A percentile compares a stretch with the other conserved stretches of the same genome.
These are phyloP conservation scores for Eucalyptus guilfoylei DNA, from an alignment of 345 rosid species.

Conservation along the genomic window DNA sequence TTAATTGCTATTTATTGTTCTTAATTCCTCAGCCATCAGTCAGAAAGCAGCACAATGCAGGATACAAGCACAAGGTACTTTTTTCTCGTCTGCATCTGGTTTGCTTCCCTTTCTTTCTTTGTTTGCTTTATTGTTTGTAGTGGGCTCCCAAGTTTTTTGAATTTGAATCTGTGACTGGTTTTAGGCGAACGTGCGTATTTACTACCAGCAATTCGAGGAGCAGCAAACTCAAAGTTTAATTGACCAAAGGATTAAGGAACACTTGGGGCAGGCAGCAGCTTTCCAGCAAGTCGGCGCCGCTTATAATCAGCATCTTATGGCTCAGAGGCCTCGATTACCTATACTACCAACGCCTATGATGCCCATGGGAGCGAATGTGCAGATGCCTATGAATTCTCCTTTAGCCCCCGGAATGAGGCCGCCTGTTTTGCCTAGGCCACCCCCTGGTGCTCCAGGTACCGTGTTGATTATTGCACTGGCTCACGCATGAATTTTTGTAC, in stretches of 20 bases:
- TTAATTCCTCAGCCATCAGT: slow-evolving; percentile 76
- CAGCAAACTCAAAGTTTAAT: slow-evolving; percentile 94
- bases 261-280: slow-evolving; percentile 83
- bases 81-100: neutral
- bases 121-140: neutral
- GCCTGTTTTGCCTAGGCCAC: slow-evolving; percentile 78
- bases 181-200: slow-evolving; percentile 84
- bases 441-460: slow-evolving; percentile 44
- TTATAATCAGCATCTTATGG: slow-evolving; percentile 76
- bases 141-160: neutral
- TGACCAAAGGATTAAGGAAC: slow-evolving; percentile 95
- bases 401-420: slow-evolving; percentile 68
- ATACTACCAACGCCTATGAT: slow-evolving; percentile 54
- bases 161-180: neutral
- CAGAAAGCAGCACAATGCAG: slow-evolving; percentile 98
- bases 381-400: slow-evolving; percentile 21
- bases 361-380: slow-evolving; percentile 29
- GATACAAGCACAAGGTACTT: slow-evolving; percentile 93
- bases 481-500: neutral
- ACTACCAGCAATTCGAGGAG: slow-evolving; percentile 99
- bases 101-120: neutral
- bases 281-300: slow-evolving; percentile 87
- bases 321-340: slow-evolving; percentile 73
- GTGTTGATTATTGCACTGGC: neutral
- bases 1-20: neutral